Evolutionary conservation across 2,329 filamentous ascomycete genomes (phyloP).

Genomic region (Fusarium odoratissimum): DNA sequence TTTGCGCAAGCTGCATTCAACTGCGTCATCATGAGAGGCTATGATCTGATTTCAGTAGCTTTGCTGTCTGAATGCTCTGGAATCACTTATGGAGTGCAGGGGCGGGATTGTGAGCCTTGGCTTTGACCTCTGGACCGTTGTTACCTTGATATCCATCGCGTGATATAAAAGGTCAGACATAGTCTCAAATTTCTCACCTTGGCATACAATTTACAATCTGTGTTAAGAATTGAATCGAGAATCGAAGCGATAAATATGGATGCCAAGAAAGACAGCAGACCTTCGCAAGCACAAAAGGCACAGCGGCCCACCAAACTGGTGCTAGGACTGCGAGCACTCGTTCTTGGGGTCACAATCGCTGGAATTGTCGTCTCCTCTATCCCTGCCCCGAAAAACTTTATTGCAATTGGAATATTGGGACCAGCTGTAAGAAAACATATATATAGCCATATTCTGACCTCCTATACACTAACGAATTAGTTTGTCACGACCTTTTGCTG

Average conservation of each 20-base stretch:
- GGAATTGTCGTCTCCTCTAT: background rate
- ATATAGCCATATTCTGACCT: accelerated
- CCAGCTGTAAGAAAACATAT: background rate
- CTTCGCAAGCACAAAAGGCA: background rate
- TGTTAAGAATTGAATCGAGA: no score
- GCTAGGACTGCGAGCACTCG: background rate
- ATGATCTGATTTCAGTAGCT: background rate
- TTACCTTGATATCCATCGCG: accelerated
- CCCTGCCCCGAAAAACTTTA: background rate
- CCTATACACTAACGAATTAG: background rate
- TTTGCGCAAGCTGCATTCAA: background rate
- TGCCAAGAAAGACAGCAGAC: background rate
- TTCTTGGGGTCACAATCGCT: background rate
- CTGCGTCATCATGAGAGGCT: background rate
- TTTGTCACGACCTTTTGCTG: background rate
- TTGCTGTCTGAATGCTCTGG: no score
- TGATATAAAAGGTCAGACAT: background rate
- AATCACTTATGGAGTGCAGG: background rate
- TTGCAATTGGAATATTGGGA: background rate
- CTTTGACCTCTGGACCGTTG: background rate
- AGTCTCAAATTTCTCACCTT: background rate
- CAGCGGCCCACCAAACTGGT: background rate
- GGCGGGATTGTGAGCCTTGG: background rate
- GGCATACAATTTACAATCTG: accelerated
- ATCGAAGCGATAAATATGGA: background rate